Evolutionary conservation across 1,284 basidiomycete species (phyloP), one percentile per base, ranked within the genome.

Genomic region (Schizopora paradoxa): DNA sequence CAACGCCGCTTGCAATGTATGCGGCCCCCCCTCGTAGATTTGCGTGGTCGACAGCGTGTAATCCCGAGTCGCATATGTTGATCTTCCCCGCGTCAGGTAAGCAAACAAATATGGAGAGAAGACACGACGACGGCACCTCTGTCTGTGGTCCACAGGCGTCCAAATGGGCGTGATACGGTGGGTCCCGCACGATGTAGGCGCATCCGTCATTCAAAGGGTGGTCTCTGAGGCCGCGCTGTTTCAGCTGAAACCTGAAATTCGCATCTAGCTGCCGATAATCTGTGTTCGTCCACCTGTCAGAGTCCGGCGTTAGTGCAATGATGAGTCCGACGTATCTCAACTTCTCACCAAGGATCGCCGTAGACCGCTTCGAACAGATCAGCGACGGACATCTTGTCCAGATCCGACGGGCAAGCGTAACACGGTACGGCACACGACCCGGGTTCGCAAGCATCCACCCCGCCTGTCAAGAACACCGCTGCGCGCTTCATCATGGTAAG

Each of bases 1-100:
- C 55, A 14, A 56, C 43, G 2, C 55, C 55, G 2, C 48, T 51
- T 7, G 37, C 31, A 6, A 26, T 21, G 14, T 51, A 35, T 7
- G 38, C 48, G 18, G 35, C 41, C 3, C 23, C 29, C 18, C 39
- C 14, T 14, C 38, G 49, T 6, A 33, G 41, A 28, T 56, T 48
- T 10, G 48, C 54, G n/a, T 46, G 23, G 21, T 39, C 37, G 2
- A 56, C 18, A n/a, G 52, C 52, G 8, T 43, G 37, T 22, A 40
- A 23, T 7, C 21, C 25, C 4, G 37, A 40, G 23, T 40, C 37
- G 14, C 37, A 40, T 14, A 16, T 21, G 14, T 40, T 40, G 14
- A 40, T 23, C 37, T 40, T 7, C 3, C 18, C 18, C 18, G 10
- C 14, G 21, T 8, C 18, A 7, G 13, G 14, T 4, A 6, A 13